Percentiles rank a stretch among this genome's conserved stretches.
Conservation (phyloP, 73 alveolate genomes). For the Tetrahymena malaccensis region DNA sequence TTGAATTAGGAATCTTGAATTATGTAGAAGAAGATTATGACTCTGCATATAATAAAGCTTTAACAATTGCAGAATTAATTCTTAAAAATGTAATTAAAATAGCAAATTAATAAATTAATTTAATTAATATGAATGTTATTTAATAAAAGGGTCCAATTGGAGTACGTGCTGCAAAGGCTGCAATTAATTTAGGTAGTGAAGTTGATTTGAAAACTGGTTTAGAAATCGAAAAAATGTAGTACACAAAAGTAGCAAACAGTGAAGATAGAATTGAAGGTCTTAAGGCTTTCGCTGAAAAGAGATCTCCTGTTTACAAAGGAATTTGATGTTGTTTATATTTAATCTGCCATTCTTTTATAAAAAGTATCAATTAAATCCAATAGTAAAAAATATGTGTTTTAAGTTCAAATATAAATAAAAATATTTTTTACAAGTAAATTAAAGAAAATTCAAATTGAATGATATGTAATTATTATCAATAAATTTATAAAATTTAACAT, state of each 20-base stretch:
- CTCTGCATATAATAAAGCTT: constrained; percentile 49
- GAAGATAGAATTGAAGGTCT: constrained; percentile 85
- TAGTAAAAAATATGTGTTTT: neutral
- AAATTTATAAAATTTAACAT: too few species aligned
- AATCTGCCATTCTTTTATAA: too few species aligned
- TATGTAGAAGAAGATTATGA: constrained; percentile 45
- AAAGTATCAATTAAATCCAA: neutral
- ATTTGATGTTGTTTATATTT: constrained; percentile 21
- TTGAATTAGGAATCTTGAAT: constrained; percentile 67
- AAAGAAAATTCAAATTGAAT: too few species aligned
- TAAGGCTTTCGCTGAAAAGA: constrained; percentile 81
- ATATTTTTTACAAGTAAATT: too few species aligned
- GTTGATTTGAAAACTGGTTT: constrained; percentile 77
- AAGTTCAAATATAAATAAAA: too few species aligned
- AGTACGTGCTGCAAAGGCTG: constrained; percentile 74
- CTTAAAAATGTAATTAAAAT: neutral
- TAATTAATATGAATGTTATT: neutral
- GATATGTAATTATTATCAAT: too few species aligned
- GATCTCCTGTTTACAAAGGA: constrained; percentile 67
- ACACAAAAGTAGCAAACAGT: constrained; percentile 69
- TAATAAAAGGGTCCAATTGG: constrained; percentile 71
- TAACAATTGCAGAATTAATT: constrained; percentile 69
- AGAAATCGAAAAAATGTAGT: constrained; percentile 68
- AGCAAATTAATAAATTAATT: neutral
- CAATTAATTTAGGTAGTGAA: constrained; percentile 84